Percentiles rank a stretch among this genome's conserved stretches.
These are phyloP conservation scores for Colletotrichum gloeosporioides DNA, from an alignment of 2,329 filamentous ascomycete species.

Conservation along the genomic window DNA sequence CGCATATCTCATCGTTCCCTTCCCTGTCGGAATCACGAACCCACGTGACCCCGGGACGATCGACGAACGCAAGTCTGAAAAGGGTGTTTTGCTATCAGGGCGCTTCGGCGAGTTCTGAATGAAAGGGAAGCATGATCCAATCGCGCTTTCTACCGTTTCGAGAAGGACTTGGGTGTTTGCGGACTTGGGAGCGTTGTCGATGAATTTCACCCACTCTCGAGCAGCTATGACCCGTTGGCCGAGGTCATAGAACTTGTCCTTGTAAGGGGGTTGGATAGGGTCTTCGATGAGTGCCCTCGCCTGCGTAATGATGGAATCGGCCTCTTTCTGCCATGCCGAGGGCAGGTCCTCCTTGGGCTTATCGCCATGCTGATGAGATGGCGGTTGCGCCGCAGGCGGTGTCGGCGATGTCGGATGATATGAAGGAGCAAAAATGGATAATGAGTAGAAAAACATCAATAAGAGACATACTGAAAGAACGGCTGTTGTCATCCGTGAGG, in stretches of 20 bases:
- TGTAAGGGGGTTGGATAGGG: conserved; percentile 31
- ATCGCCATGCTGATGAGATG: neutral
- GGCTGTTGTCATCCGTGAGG: neutral
- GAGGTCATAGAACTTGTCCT: conserved; percentile 33
- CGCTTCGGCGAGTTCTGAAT: neutral
- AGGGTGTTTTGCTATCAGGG: conserved; percentile 12
- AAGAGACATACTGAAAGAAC: neutral
- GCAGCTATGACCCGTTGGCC: conserved; percentile 30
- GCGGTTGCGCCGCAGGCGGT: neutral
- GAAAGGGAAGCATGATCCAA: neutral
- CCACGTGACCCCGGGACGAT: conserved; percentile 28
- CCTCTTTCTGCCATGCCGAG: neutral
- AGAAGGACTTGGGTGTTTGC: neutral
- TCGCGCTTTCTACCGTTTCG: neutral
- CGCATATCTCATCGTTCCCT: conserved; percentile 35
- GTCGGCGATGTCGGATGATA: neutral
- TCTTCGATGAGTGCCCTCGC: conserved; percentile 25
- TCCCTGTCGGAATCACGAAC: conserved; percentile 39
- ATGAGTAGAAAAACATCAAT: neutral
- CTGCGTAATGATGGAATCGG: neutral
- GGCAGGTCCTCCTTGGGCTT: neutral
- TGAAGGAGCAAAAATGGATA: neutral
- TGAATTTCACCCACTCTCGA: conserved; percentile 21
- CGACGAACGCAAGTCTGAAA: conserved; percentile 20
- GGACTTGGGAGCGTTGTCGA: neutral